phyloP scores from a whole-genome alignment of 2,329 filamentous ascomycete genomes.

The Plectosphaerella sp. region DNA sequence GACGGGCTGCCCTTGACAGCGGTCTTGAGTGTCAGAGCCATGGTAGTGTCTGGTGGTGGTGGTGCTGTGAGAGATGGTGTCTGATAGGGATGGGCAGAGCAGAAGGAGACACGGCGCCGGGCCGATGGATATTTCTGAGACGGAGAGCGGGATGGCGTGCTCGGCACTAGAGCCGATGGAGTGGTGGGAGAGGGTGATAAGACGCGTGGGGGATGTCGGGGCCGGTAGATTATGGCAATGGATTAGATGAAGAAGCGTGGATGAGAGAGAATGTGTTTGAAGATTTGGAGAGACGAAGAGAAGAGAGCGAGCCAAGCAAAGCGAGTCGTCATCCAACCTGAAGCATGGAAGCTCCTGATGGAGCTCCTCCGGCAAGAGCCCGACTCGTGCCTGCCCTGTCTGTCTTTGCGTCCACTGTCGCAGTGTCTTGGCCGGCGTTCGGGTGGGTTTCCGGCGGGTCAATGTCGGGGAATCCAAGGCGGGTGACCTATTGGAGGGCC shows the following conservation, averaged over 20 bases:
- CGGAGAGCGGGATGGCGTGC: background rate
- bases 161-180: background rate
- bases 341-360: too few relatives aligned
- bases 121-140: background rate
- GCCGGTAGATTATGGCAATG: too few relatives aligned
- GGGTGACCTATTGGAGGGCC: background rate
- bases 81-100: too few relatives aligned
- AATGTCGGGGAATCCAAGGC: slow-evolving; percentile 5
- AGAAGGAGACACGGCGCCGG: background rate
- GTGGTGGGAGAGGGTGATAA: too few relatives aligned
- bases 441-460: slow-evolving; percentile 6
- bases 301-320: too few relatives aligned
- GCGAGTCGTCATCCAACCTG: too few relatives aligned
- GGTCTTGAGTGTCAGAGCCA: slow-evolving; percentile 43
- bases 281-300: too few relatives aligned
- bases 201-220: too few relatives aligned
- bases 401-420: background rate
- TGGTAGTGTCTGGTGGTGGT: slow-evolving; percentile 9
- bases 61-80: background rate
- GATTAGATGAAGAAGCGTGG: too few relatives aligned
- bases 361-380: too few relatives aligned
- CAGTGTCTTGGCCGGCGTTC: background rate
- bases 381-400: too few relatives aligned
- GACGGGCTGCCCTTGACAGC: slow-evolving; percentile 41
- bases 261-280: too few relatives aligned